phyloP scores from a whole-genome alignment of 2,329 filamentous ascomycete genomes.

The Sporothrix pseudoabietina region DNA sequence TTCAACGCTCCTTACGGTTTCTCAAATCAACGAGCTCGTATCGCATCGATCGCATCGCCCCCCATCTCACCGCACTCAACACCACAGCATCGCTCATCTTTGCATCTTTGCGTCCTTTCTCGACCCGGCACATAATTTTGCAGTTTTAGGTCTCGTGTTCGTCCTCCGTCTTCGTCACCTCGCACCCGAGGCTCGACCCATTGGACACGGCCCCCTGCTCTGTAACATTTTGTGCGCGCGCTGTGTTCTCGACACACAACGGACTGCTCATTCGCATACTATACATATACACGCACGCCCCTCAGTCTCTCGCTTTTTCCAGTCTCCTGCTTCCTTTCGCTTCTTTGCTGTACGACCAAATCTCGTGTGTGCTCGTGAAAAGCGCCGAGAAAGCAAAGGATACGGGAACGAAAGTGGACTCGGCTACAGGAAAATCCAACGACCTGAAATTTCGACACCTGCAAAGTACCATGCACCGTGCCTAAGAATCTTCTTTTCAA shows the following conservation, averaged over 20 bases:
- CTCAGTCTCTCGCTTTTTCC: background rate
- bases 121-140: background rate
- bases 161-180: background rate
- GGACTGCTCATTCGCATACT: background rate
- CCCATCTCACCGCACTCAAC: background rate
- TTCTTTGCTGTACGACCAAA: slow-evolving; percentile 10
- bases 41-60: background rate
- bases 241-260: slow-evolving; percentile 20
- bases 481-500: background rate
- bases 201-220: slow-evolving; percentile 26
- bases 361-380: slow-evolving; percentile 13
- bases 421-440: background rate
- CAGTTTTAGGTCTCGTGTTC: background rate
- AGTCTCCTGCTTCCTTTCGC: background rate
- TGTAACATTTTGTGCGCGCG: slow-evolving; percentile 14
- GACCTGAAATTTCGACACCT: background rate
- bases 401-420: slow-evolving; percentile 22
- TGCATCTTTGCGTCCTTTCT: background rate
- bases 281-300: background rate
- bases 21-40: background rate
- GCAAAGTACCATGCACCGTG: background rate
- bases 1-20: background rate
- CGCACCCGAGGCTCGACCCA: slow-evolving; percentile 27
- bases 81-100: background rate
- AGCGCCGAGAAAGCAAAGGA: slow-evolving; percentile 19